phyloP scores from a whole-genome alignment of 768 basidiomycete species.

The Fibroporia radiculosa region DNA sequence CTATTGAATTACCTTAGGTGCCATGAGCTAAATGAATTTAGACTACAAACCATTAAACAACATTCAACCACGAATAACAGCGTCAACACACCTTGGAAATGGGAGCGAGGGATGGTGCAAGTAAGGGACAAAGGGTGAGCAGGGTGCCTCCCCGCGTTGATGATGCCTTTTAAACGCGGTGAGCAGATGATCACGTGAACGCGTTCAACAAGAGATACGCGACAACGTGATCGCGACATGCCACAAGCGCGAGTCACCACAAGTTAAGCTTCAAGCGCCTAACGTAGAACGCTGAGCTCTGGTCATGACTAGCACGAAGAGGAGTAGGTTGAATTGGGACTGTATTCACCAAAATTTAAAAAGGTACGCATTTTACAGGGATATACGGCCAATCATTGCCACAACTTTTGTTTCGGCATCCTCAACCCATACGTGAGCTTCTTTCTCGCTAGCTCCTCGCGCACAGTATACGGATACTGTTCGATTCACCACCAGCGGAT shows the following conservation, averaged over 20 bases:
- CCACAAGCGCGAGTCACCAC: too few species aligned
- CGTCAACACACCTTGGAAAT: conserved; percentile 7
- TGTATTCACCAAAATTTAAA: too few species aligned
- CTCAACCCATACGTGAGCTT: conserved; percentile 48
- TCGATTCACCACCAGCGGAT: conserved; percentile 51
- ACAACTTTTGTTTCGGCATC: conserved; percentile 46
- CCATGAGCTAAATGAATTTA: too few species aligned
- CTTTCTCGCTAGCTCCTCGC: conserved; percentile 22
- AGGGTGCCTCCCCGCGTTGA: conserved; percentile 11
- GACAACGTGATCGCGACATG: conserved; percentile 11
- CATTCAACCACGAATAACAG: too few species aligned
- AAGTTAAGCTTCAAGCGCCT: too few species aligned
- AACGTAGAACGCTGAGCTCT: too few species aligned
- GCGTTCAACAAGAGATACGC: conserved; percentile 16
- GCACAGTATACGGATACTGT: conserved; percentile 40
- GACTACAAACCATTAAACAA: too few species aligned
- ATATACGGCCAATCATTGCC: conserved; percentile 58
- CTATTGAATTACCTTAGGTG: conserved; percentile 20
- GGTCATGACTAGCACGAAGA: too few species aligned
- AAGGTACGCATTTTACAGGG: conserved; percentile 5
- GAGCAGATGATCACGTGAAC: conserved; percentile 14
- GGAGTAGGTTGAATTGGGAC: too few species aligned
- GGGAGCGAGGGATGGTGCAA: conserved; percentile 8
- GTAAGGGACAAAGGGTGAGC: conserved; percentile 12
- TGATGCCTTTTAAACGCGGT: conserved; percentile 16